Evolutionary conservation across 1,284 basidiomycete species (phyloP).

Genomic region (Bondarzewia mesenterica): DNA sequence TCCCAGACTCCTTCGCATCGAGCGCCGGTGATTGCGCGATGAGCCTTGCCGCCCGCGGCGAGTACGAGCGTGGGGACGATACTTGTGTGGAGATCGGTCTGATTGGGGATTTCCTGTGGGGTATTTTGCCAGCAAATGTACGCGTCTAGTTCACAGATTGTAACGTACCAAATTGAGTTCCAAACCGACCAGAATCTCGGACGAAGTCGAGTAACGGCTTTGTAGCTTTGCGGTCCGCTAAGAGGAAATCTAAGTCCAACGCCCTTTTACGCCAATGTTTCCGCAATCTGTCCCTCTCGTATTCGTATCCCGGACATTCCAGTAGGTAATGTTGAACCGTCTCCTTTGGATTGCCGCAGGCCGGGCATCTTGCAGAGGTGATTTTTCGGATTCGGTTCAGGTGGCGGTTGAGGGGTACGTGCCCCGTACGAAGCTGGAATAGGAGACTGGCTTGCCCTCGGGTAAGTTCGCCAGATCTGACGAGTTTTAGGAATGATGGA

Average conservation of each 20-base stretch:
- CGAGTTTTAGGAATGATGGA: not conserved
- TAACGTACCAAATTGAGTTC: too few species aligned
- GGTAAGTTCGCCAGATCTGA: not conserved
- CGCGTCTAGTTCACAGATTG: too few species aligned
- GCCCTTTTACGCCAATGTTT: not conserved
- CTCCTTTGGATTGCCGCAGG: not conserved
- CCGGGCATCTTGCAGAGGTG: not conserved
- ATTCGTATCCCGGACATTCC: not conserved
- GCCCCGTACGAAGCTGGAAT: not conserved
- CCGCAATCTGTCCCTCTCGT: not conserved
- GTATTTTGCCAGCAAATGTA: too few species aligned
- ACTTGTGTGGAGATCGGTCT: too few species aligned
- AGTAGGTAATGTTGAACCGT: not conserved
- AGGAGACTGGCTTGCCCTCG: not conserved
- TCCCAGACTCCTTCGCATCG: too few species aligned
- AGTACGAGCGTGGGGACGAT: too few species aligned
- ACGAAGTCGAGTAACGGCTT: not conserved
- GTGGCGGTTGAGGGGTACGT: not conserved
- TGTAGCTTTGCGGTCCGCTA: not conserved
- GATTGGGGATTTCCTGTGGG: too few species aligned
- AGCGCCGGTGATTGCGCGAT: too few species aligned
- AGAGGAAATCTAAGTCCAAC: not conserved
- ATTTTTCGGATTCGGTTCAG: not conserved
- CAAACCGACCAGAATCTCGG: not conserved
- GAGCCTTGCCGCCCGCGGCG: too few species aligned